A percentile compares a stretch with the other conserved stretches of the same genome.
phyloP scores from a whole-genome alignment of 129 eudicot species.

The Solidago caesia region DNA sequence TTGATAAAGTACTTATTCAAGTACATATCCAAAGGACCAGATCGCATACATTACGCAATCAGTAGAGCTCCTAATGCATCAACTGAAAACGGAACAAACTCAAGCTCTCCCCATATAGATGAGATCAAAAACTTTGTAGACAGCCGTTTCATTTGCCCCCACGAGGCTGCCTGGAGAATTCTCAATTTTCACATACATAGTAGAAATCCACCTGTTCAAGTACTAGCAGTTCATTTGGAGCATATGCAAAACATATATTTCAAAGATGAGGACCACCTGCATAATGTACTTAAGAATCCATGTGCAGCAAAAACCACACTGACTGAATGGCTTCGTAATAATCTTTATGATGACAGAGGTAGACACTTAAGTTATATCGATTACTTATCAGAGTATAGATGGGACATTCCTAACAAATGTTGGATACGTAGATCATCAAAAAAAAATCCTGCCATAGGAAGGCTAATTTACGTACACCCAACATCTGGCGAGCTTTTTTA shows the following conservation, averaged over 20 bases:
- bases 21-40: too few relatives aligned
- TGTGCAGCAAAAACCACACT: background rate
- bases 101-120: too few relatives aligned
- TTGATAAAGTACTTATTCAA: too few relatives aligned
- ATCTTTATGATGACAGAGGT: too few relatives aligned
- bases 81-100: background rate
- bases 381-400: background rate
- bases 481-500: background rate
- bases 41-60: background rate
- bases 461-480: background rate
- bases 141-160: background rate
- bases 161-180: conserved; percentile 29
- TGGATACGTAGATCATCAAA: background rate
- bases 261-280: background rate
- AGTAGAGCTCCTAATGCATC: background rate
- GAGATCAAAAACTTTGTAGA: conserved; percentile 25
- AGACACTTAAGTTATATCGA: too few relatives aligned
- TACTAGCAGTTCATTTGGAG: conserved; percentile 21
- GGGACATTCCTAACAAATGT: conserved; percentile 7
- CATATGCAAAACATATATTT: conserved; percentile 5
- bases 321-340: too few relatives aligned
- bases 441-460: too few relatives aligned
- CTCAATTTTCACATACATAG: conserved; percentile 19
- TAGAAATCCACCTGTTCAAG: conserved; percentile 6
- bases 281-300: too few relatives aligned